These are phyloP conservation scores for Globisporangium megalacanthum DNA, from an alignment of 352 stramenopile genomes.

Conservation along the genomic window DNA sequence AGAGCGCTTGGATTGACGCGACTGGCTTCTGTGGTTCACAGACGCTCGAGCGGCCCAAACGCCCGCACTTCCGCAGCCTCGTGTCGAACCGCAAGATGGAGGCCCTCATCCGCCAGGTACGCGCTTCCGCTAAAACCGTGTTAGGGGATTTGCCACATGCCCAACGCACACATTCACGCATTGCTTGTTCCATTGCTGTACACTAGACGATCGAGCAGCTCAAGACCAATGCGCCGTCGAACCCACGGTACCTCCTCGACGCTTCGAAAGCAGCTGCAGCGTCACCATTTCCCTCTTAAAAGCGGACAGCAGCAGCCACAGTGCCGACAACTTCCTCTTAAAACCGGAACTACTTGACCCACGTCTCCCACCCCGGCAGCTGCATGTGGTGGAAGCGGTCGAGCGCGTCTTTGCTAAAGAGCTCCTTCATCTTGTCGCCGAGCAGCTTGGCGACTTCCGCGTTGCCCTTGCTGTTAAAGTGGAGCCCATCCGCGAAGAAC, in stretches of 20 bases:
- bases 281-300: not conserved
- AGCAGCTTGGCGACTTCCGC: constrained; percentile 30
- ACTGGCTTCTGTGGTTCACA: constrained; percentile 7
- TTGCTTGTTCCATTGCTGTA: not conserved
- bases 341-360: constrained; percentile 1
- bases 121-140: not conserved
- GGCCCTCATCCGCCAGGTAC: constrained; percentile 39
- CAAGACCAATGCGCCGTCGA: constrained; percentile 34
- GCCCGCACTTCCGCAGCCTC: constrained; percentile 56
- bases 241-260: constrained; percentile 34
- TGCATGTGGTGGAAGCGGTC: constrained; percentile 8
- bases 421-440: constrained; percentile 20
- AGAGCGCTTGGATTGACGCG: not conserved
- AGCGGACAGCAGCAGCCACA: not conserved
- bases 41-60: constrained; percentile 34
- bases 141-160: not conserved
- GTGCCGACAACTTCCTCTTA: not conserved
- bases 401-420: constrained; percentile 7
- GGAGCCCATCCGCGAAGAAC: constrained; percentile 39
- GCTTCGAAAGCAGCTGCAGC: constrained; percentile 9
- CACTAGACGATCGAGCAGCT: constrained; percentile 45
- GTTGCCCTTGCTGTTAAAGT: constrained; percentile 46
- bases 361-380: constrained; percentile 9
- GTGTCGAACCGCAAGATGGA: constrained; percentile 64
- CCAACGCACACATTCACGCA: not conserved